These are phyloP conservation scores for Tylopilus orsonianus DNA, from an alignment of 1,284 basidiomycete genomes.

Conservation along the genomic window DNA sequence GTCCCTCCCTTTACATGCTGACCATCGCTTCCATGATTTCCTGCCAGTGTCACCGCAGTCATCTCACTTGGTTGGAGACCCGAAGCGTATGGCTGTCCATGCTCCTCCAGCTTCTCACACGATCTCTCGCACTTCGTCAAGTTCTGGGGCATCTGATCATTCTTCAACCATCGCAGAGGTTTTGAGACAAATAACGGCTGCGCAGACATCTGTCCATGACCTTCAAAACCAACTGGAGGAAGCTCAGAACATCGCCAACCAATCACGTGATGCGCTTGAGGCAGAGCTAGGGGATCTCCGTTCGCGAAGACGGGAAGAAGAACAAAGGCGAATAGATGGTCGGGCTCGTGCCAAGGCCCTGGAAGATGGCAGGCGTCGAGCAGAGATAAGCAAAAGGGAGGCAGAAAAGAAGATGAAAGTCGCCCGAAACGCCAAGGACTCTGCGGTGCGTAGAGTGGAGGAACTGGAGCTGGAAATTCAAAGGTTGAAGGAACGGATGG, in stretches of 20 bases:
- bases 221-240: conserved; percentile 77
- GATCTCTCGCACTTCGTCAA: conserved; percentile 28
- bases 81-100: conserved; percentile 36
- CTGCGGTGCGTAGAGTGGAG: conserved; percentile 62
- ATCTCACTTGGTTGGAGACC: conserved; percentile 37
- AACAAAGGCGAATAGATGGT: conserved; percentile 72
- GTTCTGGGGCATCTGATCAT: conserved; percentile 44
- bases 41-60: conserved; percentile 36
- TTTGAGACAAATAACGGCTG: conserved; percentile 71
- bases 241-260: conserved; percentile 58
- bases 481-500: conserved; percentile 52
- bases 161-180: conserved; percentile 76
- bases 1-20: conserved; percentile 66
- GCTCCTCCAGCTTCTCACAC: conserved; percentile 33
- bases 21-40: conserved; percentile 34
- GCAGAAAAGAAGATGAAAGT: conserved; percentile 85
- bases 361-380: conserved; percentile 84
- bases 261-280: conserved; percentile 68
- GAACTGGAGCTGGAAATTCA: conserved; percentile 70
- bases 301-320: conserved; percentile 81
- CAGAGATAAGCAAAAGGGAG: conserved; percentile 78
- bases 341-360: conserved; percentile 80
- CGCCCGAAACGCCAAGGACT: conserved; percentile 65
- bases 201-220: conserved; percentile 68
- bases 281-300: conserved; percentile 74